These are phyloP conservation scores for Phytophthora agathidicida DNA, from an alignment of 352 stramenopile species.

Conservation along the genomic window DNA sequence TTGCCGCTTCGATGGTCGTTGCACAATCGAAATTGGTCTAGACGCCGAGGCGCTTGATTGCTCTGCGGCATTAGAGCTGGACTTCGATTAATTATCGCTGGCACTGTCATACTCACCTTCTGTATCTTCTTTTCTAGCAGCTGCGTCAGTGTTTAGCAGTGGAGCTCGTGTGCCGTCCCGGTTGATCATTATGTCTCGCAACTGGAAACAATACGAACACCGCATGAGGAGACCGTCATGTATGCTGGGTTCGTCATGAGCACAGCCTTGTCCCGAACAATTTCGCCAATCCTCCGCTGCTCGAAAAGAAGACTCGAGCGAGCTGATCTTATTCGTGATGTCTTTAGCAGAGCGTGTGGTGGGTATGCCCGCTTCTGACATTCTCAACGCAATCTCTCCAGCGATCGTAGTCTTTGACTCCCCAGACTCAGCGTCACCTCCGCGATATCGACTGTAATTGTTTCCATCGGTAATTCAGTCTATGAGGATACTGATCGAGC, in stretches of 20 bases:
- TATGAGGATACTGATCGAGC: slow-evolving; percentile 4
- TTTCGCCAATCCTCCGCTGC: slow-evolving; percentile 1
- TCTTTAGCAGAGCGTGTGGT: slow-evolving; percentile 1
- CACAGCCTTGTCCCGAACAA: slow-evolving; percentile 1
- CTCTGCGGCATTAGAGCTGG: no score
- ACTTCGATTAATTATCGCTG: no score
- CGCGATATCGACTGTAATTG: slow-evolving; percentile 3
- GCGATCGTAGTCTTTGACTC: not conserved
- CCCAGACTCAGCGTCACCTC: not conserved
- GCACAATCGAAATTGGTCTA: slow-evolving; percentile 1
- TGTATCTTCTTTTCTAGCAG: no score
- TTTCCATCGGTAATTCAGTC: slow-evolving; percentile 3
- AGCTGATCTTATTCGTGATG: slow-evolving; percentile 1
- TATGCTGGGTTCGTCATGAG: not conserved
- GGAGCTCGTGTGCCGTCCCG: no score
- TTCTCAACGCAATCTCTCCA: not conserved
- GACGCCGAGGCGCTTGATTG: not conserved
- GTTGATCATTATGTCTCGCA: no score
- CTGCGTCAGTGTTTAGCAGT: no score
- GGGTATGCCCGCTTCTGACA: not conserved
- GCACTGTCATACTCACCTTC: no score
- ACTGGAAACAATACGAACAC: not conserved
- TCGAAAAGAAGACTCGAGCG: slow-evolving; percentile 3
- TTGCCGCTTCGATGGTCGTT: not conserved
- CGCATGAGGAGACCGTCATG: not conserved